A percentile compares a stretch with the other conserved stretches of the same genome.
Evolutionary conservation across 2,329 filamentous ascomycete species (phyloP).

Genomic region (Cordyceps cicadae): DNA sequence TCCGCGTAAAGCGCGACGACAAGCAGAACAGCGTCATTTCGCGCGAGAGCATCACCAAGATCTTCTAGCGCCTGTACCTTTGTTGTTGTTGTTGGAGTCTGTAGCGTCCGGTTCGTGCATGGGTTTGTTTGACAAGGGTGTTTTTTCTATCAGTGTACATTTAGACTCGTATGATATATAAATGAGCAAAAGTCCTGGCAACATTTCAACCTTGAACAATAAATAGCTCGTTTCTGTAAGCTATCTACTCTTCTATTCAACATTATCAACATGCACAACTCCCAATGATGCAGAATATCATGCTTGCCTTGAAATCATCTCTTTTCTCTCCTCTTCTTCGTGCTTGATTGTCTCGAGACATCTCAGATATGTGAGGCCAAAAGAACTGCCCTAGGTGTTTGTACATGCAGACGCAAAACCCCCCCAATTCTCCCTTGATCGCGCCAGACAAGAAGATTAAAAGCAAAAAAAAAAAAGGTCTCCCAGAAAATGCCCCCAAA

Average conservation of each 20-base stretch:
- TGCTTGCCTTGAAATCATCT: too few relatives aligned
- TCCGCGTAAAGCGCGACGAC: conserved; percentile 72
- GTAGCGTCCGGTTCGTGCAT: background rate
- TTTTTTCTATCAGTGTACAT: background rate
- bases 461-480: background rate
- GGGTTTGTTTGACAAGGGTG: background rate
- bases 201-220: too few relatives aligned
- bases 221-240: too few relatives aligned
- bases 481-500: background rate
- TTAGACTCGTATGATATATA: background rate
- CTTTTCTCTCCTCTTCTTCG: too few relatives aligned
- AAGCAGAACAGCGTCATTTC: conserved; percentile 83
- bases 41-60: conserved; percentile 51
- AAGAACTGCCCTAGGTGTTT: too few relatives aligned
- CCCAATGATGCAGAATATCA: background rate
- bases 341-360: too few relatives aligned
- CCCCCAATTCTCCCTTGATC: too few relatives aligned
- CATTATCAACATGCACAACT: background rate
- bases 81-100: too few relatives aligned
- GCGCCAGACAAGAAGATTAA: too few relatives aligned
- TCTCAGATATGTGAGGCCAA: too few relatives aligned
- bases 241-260: too few relatives aligned
- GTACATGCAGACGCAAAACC: too few relatives aligned
- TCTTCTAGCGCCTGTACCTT: conserved; percentile 22
- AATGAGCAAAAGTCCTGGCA: background rate